Conservation (phyloP, 768 basidiomycete species). For the Tremella mesenterica region DNA sequence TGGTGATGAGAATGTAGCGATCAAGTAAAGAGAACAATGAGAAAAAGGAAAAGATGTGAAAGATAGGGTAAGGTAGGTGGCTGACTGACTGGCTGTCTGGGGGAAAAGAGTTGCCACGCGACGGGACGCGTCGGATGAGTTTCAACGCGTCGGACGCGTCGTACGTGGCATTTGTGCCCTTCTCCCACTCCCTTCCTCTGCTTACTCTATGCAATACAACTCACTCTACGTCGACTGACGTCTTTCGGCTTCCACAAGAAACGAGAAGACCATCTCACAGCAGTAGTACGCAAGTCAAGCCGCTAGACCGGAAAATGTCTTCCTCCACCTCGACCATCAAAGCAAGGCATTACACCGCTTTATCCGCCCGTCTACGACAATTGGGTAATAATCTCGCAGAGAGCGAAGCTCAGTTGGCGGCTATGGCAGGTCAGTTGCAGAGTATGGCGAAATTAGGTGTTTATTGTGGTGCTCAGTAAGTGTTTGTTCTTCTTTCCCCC, state of each 20-base stretch:
- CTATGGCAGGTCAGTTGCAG: slow-evolving; percentile 64
- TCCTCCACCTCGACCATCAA: slow-evolving; percentile 46
- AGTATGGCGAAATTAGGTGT: slow-evolving; percentile 73
- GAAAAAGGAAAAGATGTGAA: background rate
- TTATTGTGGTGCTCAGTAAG: slow-evolving; percentile 72
- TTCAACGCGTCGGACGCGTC: background rate
- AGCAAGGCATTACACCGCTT: slow-evolving; percentile 68
- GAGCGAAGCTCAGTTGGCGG: slow-evolving; percentile 68
- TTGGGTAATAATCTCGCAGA: slow-evolving; percentile 61
- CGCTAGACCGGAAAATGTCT: background rate
- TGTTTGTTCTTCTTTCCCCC: slow-evolving; percentile 4
- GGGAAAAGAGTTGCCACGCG: background rate
- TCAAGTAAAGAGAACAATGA: no score
- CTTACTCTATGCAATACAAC: no score
- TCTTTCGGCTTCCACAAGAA: background rate
- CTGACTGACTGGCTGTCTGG: background rate
- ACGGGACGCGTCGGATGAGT: background rate
- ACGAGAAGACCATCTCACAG: background rate
- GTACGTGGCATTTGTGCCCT: background rate
- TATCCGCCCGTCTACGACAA: slow-evolving; percentile 59
- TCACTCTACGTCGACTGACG: background rate
- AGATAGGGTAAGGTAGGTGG: background rate
- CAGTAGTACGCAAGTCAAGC: no score
- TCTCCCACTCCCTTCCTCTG: no score
- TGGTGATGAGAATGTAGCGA: background rate